These are phyloP conservation scores for Cercospora sojina DNA, from an alignment of 2,329 filamentous ascomycete species.

Conservation along the genomic window DNA sequence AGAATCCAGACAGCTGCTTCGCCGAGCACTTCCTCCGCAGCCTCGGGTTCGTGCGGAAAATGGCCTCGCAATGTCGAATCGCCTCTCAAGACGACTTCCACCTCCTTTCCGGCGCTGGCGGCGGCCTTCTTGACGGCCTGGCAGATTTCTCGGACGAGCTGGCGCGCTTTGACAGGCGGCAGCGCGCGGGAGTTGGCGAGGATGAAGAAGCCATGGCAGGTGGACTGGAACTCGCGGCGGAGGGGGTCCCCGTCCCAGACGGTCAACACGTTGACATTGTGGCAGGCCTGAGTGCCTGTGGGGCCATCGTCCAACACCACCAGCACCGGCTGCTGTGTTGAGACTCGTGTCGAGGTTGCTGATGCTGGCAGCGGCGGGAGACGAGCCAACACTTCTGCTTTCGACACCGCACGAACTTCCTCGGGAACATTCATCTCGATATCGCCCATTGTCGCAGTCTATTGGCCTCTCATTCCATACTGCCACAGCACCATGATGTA, in stretches of 20 bases:
- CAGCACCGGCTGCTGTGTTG: slow-evolving; percentile 2
- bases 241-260: slow-evolving; percentile 53
- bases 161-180: slow-evolving; percentile 49
- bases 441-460: slow-evolving; percentile 1
- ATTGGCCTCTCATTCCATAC: neutral
- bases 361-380: slow-evolving; percentile 4
- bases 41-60: slow-evolving; percentile 56
- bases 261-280: slow-evolving; percentile 56
- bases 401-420: neutral
- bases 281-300: slow-evolving; percentile 60
- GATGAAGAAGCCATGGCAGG: slow-evolving; percentile 55
- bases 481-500: neutral
- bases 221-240: slow-evolving; percentile 45
- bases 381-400: slow-evolving; percentile 8
- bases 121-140: slow-evolving; percentile 51
- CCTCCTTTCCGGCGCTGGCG: slow-evolving; percentile 39
- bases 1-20: slow-evolving; percentile 55
- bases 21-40: slow-evolving; percentile 46
- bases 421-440: neutral
- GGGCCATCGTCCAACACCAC: slow-evolving; percentile 10
- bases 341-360: slow-evolving; percentile 13
- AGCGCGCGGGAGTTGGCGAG: slow-evolving; percentile 59
- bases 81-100: slow-evolving; percentile 57
- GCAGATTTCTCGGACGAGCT: slow-evolving; percentile 54
- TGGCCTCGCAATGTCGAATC: slow-evolving; percentile 59